phyloP scores from a whole-genome alignment of 2,329 filamentous ascomycete species.

The Stagonosporopsis chrysanthemi region DNA sequence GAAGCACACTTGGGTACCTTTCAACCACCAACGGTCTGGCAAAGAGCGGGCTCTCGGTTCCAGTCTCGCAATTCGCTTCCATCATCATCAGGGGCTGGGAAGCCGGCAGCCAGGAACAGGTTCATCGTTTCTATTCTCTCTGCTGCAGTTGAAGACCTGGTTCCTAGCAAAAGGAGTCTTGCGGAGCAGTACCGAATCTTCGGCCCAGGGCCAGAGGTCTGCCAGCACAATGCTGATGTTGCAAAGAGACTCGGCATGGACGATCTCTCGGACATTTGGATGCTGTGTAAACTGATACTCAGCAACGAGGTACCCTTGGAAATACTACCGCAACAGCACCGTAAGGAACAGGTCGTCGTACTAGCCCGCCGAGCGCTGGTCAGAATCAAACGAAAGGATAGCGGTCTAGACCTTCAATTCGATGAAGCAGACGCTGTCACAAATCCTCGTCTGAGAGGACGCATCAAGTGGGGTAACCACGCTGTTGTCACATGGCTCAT shows the following conservation, averaged over 20 bases:
- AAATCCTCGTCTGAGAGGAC: conserved; percentile 51
- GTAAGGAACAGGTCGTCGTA: conserved; percentile 69
- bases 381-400: conserved; percentile 59
- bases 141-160: conserved; percentile 63
- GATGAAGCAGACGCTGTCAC: conserved; percentile 52
- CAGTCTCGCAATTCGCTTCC: conserved; percentile 58
- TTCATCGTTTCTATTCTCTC: conserved; percentile 79
- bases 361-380: conserved; percentile 70
- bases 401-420: conserved; percentile 57
- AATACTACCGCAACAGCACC: conserved; percentile 63
- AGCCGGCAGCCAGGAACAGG: conserved; percentile 57
- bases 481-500: conserved; percentile 66
- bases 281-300: conserved; percentile 77
- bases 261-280: conserved; percentile 85
- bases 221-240: conserved; percentile 80
- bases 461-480: conserved; percentile 65
- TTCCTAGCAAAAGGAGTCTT: conserved; percentile 81
- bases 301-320: conserved; percentile 77
- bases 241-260: conserved; percentile 73
- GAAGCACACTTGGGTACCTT: conserved; percentile 54
- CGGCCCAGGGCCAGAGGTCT: conserved; percentile 81
- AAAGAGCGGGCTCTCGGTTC: conserved; percentile 61
- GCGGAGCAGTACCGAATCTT: conserved; percentile 84
- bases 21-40: conserved; percentile 61
- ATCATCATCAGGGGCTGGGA: conserved; percentile 39